Base-by-base conservation (phyloP, 1,284 basidiomycete species). In the Schizophyllum commune region DNA sequence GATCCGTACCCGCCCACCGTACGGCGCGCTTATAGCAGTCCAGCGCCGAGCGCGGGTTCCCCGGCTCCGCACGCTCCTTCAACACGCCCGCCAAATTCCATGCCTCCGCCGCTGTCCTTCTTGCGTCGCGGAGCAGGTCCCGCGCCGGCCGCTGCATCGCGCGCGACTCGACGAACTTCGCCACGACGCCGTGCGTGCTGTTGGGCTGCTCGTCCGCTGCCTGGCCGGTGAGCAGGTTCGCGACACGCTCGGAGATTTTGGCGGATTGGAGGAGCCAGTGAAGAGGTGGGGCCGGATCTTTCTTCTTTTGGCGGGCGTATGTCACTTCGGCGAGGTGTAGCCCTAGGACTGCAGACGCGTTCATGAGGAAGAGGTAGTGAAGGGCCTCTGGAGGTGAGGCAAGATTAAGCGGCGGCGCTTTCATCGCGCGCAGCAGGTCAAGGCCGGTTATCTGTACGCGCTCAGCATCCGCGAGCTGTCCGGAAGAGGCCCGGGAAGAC, bases 241-340 rank as follows among this genome's bases (percentile, higher is more conserved):
- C 83, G 56, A 92, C 83, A 32, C 79, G 78, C 68, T 92, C 89
- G 0, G 90, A 85, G 5, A 82, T 82, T 63, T 83, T 78, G 1
- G 86, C 84, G 74, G 72, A 82, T 81, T 61, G 83, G 79, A 32
- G 90, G 73, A 0, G 87, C 69, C 15, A 72, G 65, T 4, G 73
- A 66, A 34, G 79, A 75, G 17, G 73, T 73, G 47, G 13, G 4
- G 13, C 39, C 3, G 39, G 39, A 8, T 47, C 39, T 9, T 47
- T 47, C 17, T 47, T 47, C 39, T 47, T 47, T 17, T 75, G 75
- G 53, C 80, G 77, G 5, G 86, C 89, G 67, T 89, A 82, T 5
- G 83, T 72, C 7, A 94, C 89, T 68, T 92, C 89, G 0, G 89
- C 89, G 15, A 84, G 81, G 69, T 94, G 91, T 19, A 91, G 79